Base-by-base conservation (phyloP, 768 basidiomycete genomes). In the Cystoderma amianthinum region DNA sequence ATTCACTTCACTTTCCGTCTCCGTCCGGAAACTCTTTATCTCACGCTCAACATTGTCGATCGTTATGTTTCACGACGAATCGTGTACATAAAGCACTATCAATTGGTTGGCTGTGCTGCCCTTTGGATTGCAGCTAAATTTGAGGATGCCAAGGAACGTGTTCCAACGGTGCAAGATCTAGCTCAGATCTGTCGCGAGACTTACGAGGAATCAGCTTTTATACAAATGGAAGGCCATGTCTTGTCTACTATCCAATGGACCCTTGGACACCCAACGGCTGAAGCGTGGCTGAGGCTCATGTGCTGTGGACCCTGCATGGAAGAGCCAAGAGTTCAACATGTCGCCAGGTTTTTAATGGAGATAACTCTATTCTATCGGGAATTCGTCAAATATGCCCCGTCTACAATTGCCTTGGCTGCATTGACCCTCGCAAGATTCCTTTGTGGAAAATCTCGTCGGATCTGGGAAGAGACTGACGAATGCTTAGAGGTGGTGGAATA, bases 71-170 rank as follows among this genome's bases (percentile, higher is more conserved):
- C 96, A 38, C 93, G 96, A 51, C 89, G 96, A 41, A 85, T 99
- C 48, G 96, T 99, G 46, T 97, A 92, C 68, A 91, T 91, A 71
- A 98, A 95, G 64, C 96, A 99, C 67, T 98, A 99, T 58, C 96
- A 99, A 56, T 86, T 99, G 44, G 95, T 98, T 43, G 96, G 96
- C 15, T 99, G 96, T 57, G 92, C 94, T 17, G 92, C 96, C 28
- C 75, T 99, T 10, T 99, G 96, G 96, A 97, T 98, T 51, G 96
- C 96, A 12, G 88, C 95, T 49, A 99, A 99, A 66, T 99, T 97
- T 53, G 96, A 99, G 65, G 96, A 99, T 56, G 88, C 93, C 17
- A 98, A 99, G 63, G 95, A 98, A 57, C 91, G 94, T 48, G 92
- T 98, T 11, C 96, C 96, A 9, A 89, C 92, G 1, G 88, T 97